Evolutionary conservation across 2,329 filamentous ascomycete species (phyloP).

Genomic region (Stachybotrys chlorohalonatus): DNA sequence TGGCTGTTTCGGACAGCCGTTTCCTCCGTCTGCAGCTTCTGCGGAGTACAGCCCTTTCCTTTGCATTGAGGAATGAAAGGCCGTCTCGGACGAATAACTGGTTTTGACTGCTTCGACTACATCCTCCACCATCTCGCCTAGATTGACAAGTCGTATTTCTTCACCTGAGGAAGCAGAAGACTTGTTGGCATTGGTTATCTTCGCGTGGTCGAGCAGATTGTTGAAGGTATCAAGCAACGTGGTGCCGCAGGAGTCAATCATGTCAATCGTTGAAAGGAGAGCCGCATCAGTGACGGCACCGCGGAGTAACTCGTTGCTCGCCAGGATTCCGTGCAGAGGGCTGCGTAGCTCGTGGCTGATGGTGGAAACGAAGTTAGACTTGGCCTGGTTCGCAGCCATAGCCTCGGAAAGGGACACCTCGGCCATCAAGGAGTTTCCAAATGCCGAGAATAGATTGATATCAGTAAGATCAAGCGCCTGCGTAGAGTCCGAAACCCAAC

Average conservation of each 20-base stretch:
- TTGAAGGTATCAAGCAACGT: neutral
- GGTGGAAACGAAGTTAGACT: neutral
- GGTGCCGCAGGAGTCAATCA: neutral
- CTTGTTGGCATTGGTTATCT: neutral
- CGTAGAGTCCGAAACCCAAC: neutral
- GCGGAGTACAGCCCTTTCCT: neutral
- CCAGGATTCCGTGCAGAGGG: neutral
- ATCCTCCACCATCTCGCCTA: neutral
- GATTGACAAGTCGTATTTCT: neutral
- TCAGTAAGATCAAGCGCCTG: neutral
- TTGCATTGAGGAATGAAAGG: neutral
- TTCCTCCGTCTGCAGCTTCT: neutral
- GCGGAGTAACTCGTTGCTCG: neutral
- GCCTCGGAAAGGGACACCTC: neutral
- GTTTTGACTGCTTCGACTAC: neutral
- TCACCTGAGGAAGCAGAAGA: neutral
- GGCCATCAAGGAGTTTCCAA: neutral
- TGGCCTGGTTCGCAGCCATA: neutral
- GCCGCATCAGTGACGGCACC: neutral
- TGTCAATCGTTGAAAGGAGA: neutral
- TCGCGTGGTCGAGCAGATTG: neutral
- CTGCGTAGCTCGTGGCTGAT: neutral
- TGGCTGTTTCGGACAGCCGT: neutral
- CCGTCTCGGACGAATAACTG: neutral
- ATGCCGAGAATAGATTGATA: neutral